Conservation (phyloP, 2,329 filamentous ascomycete genomes). For the Ascochyta clinopodiicola region DNA sequence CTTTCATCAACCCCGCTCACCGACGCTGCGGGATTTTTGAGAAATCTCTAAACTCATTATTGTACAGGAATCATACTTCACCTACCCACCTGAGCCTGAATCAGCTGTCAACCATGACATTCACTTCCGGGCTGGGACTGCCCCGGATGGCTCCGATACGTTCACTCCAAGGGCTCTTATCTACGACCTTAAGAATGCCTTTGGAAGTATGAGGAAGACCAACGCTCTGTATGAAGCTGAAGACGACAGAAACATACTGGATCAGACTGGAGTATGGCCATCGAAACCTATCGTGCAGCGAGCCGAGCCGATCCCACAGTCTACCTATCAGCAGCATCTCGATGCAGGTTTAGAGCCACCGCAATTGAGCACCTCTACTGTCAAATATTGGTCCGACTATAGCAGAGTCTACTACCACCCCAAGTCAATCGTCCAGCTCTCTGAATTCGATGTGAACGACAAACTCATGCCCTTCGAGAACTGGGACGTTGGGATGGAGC, state of each 20-base stretch:
- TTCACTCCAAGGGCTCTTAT: constrained; percentile 90
- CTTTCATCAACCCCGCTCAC: neutral
- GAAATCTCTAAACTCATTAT: neutral
- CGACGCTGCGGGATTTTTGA: neutral
- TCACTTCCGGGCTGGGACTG: constrained; percentile 85
- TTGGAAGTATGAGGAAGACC: constrained; percentile 84
- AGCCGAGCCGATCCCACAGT: constrained; percentile 68
- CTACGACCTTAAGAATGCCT: constrained; percentile 93
- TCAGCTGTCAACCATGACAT: constrained; percentile 80
- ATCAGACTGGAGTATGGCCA: constrained; percentile 41
- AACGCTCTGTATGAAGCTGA: constrained; percentile 82
- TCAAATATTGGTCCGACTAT: constrained; percentile 98
- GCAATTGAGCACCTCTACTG: constrained; percentile 69
- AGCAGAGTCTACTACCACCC: constrained; percentile 93
- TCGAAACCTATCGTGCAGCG: constrained; percentile 66
- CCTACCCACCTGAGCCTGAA: constrained; percentile 72
- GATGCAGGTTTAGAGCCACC: constrained; percentile 72
- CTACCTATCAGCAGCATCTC: constrained; percentile 79
- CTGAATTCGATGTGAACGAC: constrained; percentile 82
- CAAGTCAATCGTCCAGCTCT: constrained; percentile 80
- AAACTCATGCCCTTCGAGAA: constrained; percentile 81
- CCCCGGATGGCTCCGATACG: constrained; percentile 84
- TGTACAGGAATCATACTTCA: constrained; percentile 91
- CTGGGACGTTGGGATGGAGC: constrained; percentile 53
- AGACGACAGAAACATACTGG: constrained; percentile 43